A percentile compares a stretch with the other conserved stretches of the same genome.
These are phyloP conservation scores for Phytophthora syringae DNA, from an alignment of 352 stramenopile species.

Conservation along the genomic window DNA sequence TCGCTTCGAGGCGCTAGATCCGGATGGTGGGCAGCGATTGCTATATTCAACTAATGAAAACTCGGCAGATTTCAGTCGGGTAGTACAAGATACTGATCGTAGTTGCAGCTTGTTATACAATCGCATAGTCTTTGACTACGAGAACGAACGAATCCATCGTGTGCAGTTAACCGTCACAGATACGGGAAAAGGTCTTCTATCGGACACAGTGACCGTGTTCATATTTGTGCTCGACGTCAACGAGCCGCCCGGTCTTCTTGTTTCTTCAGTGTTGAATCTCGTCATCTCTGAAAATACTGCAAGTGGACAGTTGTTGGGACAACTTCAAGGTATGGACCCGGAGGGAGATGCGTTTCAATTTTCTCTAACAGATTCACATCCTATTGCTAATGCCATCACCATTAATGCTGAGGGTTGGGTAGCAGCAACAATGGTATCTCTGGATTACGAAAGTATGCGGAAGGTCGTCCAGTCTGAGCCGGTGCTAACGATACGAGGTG, in stretches of 20 bases:
- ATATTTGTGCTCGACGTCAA: constrained; percentile 58
- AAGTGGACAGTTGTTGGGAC: constrained; percentile 26
- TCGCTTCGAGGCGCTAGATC: constrained; percentile 38
- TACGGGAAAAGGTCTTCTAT: constrained; percentile 50
- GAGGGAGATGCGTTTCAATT: constrained; percentile 58
- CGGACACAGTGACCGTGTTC: constrained; percentile 46
- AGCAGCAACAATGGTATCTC: constrained; percentile 14
- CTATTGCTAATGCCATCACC: constrained; percentile 26
- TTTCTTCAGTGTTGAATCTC: constrained; percentile 35
- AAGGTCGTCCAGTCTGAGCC: constrained; percentile 15
- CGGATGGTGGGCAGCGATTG: constrained; percentile 50
- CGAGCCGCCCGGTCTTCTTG: constrained; percentile 44
- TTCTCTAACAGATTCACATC: constrained; percentile 30
- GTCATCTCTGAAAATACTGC: constrained; percentile 46
- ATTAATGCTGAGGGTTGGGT: constrained; percentile 21
- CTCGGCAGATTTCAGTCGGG: constrained; percentile 24
- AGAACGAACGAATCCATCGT: constrained; percentile 40
- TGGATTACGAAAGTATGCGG: constrained; percentile 30
- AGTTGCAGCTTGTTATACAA: constrained; percentile 46
- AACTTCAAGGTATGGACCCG: constrained; percentile 50
- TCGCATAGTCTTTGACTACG: constrained; percentile 49
- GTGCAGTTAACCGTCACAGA: constrained; percentile 57
- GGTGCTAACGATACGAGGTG: constrained; percentile 19
- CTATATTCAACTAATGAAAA: constrained; percentile 40
- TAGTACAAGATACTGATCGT: constrained; percentile 45